A percentile compares a stretch with the other conserved stretches of the same genome.
phyloP scores from a whole-genome alignment of 176 grass and related monocot genomes.

The Dactylis glomerata region DNA sequence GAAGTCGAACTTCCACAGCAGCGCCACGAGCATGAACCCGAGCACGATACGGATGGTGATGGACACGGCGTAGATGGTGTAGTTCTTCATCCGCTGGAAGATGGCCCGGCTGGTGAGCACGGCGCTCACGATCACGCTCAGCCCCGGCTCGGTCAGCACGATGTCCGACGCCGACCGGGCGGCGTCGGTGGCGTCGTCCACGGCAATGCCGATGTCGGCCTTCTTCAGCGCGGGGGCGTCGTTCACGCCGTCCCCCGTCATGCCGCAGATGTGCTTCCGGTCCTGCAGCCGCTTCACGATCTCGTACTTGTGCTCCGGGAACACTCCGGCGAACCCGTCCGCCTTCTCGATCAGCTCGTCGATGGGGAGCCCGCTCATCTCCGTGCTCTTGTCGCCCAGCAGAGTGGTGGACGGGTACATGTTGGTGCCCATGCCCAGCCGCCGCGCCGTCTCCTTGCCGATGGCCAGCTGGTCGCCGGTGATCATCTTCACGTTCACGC shows the following conservation, averaged over 20 bases:
- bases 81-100: conserved; percentile 99
- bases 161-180: conserved; percentile 92
- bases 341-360: conserved; percentile 99
- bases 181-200: conserved; percentile 88
- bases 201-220: conserved; percentile 94
- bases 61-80: conserved; percentile 99
- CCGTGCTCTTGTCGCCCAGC: conserved; percentile 63
- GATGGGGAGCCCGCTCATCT: conserved; percentile 48
- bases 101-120: conserved; percentile 90
- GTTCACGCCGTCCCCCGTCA: conserved; percentile 97
- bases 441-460: conserved; percentile 77
- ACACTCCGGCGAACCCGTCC: conserved; percentile 88
- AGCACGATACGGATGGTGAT: conserved; percentile 97
- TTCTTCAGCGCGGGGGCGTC: conserved; percentile 96
- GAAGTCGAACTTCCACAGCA: conserved; percentile 98
- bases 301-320: conserved; percentile 99
- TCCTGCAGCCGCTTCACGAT: conserved; percentile 96
- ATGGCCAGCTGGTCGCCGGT: conserved; percentile 97
- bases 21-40: conserved; percentile 85
- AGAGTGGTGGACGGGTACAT: conserved; percentile 88
- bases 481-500: conserved; percentile 98
- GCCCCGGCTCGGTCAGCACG: conserved; percentile 90
- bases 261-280: conserved; percentile 96
- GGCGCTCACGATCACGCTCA: conserved; percentile 96
- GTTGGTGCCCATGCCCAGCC: conserved; percentile 94